Evolutionary conservation across 495 filamentous ascomycete genomes (phyloP), one percentile per base, ranked within the genome.

Genomic region (Lasiosphaeriaceae sp.): DNA sequence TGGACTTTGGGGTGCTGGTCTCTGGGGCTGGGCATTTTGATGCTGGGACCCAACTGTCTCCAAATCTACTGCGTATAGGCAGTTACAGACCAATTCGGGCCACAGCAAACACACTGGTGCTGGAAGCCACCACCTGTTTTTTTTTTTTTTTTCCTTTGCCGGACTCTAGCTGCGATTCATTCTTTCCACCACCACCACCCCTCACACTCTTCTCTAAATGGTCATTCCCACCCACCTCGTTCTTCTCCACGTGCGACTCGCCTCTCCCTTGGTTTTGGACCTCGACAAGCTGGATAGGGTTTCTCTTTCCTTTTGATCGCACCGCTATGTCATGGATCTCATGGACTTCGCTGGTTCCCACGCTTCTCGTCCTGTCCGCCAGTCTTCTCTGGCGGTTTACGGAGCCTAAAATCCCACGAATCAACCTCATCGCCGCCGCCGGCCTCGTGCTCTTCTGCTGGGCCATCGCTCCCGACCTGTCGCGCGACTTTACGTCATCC

Each of bases 291-390:
- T 17, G 5, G 39, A 43, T 9, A 43, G 16, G 50, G 51, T 21
- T 48, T 24, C 44, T 56, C 53, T 17, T 48, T 47, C 16, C 26
- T 17, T 37, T 41, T 23, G 31, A 52, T 41, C 50, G 62, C 63
- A 74, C 64, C 75, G 74, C 68, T 71, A 77, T 74, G 74, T 77
- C 72, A 78, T 80, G 75, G 73, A 72, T 70, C 70, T 72, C 71
- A 71, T 74, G 71, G 73, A 68, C 75, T 55, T 71, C 73, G 68
- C 73, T 72, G 67, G 71, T 75, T 57, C 74, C 74, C 62, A 75
- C 74, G 51, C 58, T 81, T 60, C 71, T 82, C 56, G 69, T 81
- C 67, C 52, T 79, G 58, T 71, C 75, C 63, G 73, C 80, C 61
- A 68, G 73, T 53, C 62, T 81, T 58, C 69, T 69, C 59, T 77